Evolutionary conservation across 2,329 filamentous ascomycete species (phyloP), one percentile per base, ranked within the genome.

Genomic region (Aspergillus novoparasiticus): DNA sequence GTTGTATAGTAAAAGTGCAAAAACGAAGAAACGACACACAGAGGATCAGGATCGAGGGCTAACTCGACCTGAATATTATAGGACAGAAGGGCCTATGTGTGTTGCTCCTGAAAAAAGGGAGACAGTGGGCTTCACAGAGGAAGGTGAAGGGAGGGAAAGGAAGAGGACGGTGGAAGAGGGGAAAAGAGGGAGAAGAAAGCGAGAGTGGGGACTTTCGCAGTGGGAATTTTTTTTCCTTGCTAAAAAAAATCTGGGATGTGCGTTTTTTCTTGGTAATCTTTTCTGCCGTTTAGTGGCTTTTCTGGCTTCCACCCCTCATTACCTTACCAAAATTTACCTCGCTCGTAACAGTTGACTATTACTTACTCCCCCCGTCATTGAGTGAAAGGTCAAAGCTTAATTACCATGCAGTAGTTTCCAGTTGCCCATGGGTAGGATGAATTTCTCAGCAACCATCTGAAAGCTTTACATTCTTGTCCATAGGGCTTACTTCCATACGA

Each of bases 21-120:
- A 68, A 64, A 65, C 39, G 63, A 69, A 67, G 70, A 73, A 73
- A 73, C 64, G 64, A 75, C 73, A 77, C 75, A 76, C 73, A 77
- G 68, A 73, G 68, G 72, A 75, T 69, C 79, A 79, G 76, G 76
- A 79, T 71, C 79, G 77, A 80, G 78, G 68, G 67, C 73, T 74
- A 73, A 72, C 78, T 79, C 79, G 79, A 80, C 76, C 78, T 79
- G 74, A 63, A 62, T 60, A 68, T 69, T 56, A 61, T 75, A 68
- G 68, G 64, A 71, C 70, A 72, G 71, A 71, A 72, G 66, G 68
- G 72, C 68, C 75, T 78, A 75, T 77, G 73, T 77, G 75, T 73
- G 72, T 73, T 77, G 72, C 76, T 78, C 75, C 74, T 39, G 26
- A 69, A 64, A 65, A 68, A 66, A 68, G 71, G 68, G 69, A 71